Evolutionary conservation across 768 basidiomycete species (phyloP).

Genomic region (Russula earlei): DNA sequence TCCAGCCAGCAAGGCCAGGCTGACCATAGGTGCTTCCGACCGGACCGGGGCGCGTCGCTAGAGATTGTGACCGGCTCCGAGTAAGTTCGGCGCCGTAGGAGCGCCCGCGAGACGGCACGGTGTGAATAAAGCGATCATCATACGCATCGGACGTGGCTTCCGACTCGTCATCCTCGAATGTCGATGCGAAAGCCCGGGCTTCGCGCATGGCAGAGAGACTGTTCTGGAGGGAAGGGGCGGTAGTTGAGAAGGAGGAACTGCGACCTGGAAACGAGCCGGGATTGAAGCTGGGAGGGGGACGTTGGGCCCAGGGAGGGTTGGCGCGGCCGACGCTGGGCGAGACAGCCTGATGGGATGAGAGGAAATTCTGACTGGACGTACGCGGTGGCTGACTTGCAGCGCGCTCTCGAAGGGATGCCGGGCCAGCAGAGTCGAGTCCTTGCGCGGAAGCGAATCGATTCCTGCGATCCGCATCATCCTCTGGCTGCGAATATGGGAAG

Average conservation of each 20-base stretch:
- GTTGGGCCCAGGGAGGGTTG: slow-evolving; percentile 36
- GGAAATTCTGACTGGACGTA: slow-evolving; percentile 36
- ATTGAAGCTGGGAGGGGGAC: slow-evolving; percentile 36
- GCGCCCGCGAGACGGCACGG: slow-evolving; percentile 43
- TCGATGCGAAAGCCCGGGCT: slow-evolving; percentile 55
- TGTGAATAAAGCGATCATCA: slow-evolving; percentile 36
- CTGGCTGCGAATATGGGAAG: slow-evolving; percentile 27
- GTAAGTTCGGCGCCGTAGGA: slow-evolving; percentile 52
- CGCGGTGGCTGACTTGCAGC: slow-evolving; percentile 65
- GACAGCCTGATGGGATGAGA: slow-evolving; percentile 36
- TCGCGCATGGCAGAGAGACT: slow-evolving; percentile 64
- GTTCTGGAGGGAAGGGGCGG: slow-evolving; percentile 35
- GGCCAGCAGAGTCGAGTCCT: slow-evolving; percentile 33
- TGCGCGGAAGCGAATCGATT: slow-evolving; percentile 46
- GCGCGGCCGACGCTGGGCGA: slow-evolving; percentile 44
- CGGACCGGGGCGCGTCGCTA: slow-evolving; percentile 49
- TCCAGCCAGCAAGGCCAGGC: slow-evolving; percentile 44
- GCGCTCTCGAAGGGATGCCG: slow-evolving; percentile 45
- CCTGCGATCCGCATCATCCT: slow-evolving; percentile 49
- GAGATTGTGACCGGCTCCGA: slow-evolving; percentile 68
- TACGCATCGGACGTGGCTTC: slow-evolving; percentile 49
- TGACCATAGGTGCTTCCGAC: slow-evolving; percentile 39
- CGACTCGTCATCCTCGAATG: slow-evolving; percentile 75
- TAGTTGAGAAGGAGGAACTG: slow-evolving; percentile 57
- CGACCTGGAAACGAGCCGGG: slow-evolving; percentile 47